Percentiles rank a stretch among this genome's conserved stretches.
Evolutionary conservation across 768 basidiomycete species (phyloP).

Genomic region (Tricholoma terreum): DNA sequence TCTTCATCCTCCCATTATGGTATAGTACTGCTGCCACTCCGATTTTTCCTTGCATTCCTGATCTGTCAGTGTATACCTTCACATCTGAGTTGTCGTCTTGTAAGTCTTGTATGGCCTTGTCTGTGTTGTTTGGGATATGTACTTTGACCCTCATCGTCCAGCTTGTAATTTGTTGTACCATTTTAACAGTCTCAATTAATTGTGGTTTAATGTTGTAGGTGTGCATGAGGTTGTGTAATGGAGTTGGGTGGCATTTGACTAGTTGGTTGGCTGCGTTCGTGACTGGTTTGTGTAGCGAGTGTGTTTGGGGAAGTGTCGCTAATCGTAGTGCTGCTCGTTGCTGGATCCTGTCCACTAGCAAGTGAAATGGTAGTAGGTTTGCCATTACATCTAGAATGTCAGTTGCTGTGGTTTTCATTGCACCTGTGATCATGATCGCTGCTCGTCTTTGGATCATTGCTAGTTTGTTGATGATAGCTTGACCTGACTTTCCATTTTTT

Average conservation of each 20-base stretch:
- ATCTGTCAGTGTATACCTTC: slow-evolving; percentile 2
- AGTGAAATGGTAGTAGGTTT: background rate
- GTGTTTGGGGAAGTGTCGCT: background rate
- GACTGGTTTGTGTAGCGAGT: background rate
- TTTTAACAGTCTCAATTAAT: background rate
- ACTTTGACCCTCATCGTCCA: too few relatives aligned
- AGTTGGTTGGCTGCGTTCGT: background rate
- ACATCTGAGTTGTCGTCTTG: background rate
- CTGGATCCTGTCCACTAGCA: background rate
- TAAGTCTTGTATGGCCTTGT: background rate
- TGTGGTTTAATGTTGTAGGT: background rate
- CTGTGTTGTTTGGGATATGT: background rate
- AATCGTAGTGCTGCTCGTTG: background rate
- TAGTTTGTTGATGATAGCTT: slow-evolving; percentile 9
- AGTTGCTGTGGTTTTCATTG: slow-evolving; percentile 14
- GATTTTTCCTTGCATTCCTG: slow-evolving; percentile 11
- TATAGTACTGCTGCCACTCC: slow-evolving; percentile 20
- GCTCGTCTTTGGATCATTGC: slow-evolving; percentile 16
- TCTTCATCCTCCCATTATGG: background rate
- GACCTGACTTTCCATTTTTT: slow-evolving; percentile 5
- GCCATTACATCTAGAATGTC: slow-evolving; percentile 19
- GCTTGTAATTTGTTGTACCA: background rate
- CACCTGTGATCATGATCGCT: slow-evolving; percentile 21
- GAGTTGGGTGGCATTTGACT: background rate
- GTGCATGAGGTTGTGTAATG: background rate